Percentiles rank a stretch among this genome's conserved stretches.
Conservation (phyloP, 345 rosid species). For the Bruguiera gymnorhiza region DNA sequence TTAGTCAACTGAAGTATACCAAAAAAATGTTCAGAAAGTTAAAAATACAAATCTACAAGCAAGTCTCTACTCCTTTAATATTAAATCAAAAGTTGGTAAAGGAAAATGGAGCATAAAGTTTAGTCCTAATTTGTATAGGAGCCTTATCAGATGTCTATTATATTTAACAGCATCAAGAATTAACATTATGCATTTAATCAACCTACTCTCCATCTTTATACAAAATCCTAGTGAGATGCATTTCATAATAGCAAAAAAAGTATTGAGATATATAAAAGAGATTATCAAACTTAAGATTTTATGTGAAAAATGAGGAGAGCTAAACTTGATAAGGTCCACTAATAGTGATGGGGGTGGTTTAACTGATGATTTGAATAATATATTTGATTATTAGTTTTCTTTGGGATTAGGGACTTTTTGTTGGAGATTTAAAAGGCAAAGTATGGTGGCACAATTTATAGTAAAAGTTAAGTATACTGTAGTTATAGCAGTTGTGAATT, state of each 20-base stretch:
- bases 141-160: background rate
- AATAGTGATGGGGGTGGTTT: no score
- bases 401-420: no score
- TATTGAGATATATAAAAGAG: background rate
- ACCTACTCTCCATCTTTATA: background rate
- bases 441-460: no score
- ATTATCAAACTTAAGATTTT: background rate
- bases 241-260: background rate
- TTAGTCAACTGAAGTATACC: background rate
- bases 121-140: background rate
- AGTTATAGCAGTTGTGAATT: no score
- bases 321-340: no score
- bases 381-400: no score
- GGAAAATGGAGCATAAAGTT: background rate
- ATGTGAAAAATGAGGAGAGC: no score
- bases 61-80: background rate
- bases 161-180: background rate
- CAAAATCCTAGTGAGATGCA: background rate
- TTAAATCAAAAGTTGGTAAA: background rate
- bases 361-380: no score
- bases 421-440: no score
- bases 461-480: no score
- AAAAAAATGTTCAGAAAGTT: background rate
- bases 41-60: background rate
- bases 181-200: background rate